Evolutionary conservation across 306 rosid genomes (phyloP), one percentile per base, ranked within the genome.

Genomic region (Arachis hypogaea): DNA sequence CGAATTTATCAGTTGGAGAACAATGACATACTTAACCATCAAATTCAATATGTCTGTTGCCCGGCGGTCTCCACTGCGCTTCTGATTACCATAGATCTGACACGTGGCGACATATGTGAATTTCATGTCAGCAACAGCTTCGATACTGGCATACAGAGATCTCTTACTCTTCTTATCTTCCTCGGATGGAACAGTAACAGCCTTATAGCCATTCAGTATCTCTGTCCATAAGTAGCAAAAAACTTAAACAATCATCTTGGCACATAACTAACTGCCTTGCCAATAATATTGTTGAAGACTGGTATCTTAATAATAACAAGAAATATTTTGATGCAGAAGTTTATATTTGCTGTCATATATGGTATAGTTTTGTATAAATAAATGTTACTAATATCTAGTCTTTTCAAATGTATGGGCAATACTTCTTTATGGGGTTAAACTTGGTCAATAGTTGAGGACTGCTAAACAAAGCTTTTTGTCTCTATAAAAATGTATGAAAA

Each of bases 101-200:
- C 99, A 92, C 72, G 99, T 92, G 72, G 97, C 99, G 56, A 94
- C 85, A 4, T 92, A 94, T 33, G 99, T 92, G 82, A 94, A 94
- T 74, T 94, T 94, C 92, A 94, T 85, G 80, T 94, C 99, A 80
- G 97, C 96, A 73, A 94, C 88, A 44, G 97, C 97, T 81, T 94
- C 97, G 72, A 92, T 73, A 80, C 83, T 96, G 56, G 99, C 95
- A 84, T 80, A 90, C 68, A 94, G 85, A 62, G 99, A 94, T 83
- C 99, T 90, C 81, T 88, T 87, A 76, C 96, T 89, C 83, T 85
- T 87, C 78, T 83, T 89, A 66, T 94, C 97, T 62, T 92, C 95
- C 61, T 94, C 97, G 16, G 97, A 79, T 80, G 96, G 95, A 82
- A 89, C 85, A 41, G 84, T 86, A 65, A 94, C 66, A 40, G 96